phyloP scores from a whole-genome alignment of 257 asterid species.

The Datura wrightii region DNA sequence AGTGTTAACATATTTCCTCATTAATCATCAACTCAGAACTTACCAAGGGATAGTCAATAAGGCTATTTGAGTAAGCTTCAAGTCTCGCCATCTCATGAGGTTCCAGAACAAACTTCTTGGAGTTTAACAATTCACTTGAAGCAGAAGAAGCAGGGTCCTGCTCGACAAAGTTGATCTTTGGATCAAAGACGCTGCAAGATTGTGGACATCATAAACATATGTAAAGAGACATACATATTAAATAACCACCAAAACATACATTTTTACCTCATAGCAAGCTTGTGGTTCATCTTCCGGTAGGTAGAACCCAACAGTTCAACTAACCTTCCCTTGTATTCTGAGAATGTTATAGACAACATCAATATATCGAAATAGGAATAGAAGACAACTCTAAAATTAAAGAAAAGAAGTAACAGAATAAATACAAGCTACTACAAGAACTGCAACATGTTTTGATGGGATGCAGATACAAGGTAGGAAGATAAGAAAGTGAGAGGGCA shows the following conservation, averaged over 20 bases:
- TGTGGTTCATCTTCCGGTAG: constrained; percentile 84
- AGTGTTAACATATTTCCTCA: not conserved
- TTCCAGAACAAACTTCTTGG: constrained; percentile 53
- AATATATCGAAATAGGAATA: not conserved
- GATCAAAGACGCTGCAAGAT: constrained; percentile 85
- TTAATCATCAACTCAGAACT: constrained; percentile 29
- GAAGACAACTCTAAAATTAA: not conserved
- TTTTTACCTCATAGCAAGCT: constrained; percentile 89
- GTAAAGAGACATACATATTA: constrained; percentile 28
- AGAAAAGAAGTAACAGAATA: constrained; percentile 11
- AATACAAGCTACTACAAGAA: not conserved
- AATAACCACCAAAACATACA: constrained; percentile 29
- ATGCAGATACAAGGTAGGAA: not conserved
- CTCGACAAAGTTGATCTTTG: constrained; percentile 70
- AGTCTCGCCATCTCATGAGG: constrained; percentile 68
- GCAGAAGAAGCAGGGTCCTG: constrained; percentile 48
- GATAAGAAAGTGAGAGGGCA: constrained; percentile 6
- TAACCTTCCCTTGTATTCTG: constrained; percentile 75
- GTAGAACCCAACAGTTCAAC: constrained; percentile 51
- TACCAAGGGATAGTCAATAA: constrained; percentile 70
- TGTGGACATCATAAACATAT: constrained; percentile 39
- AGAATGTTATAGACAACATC: constrained; percentile 27
- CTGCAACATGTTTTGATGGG: not conserved
- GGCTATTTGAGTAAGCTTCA: constrained; percentile 81
- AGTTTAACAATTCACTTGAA: constrained; percentile 52